Evolutionary conservation across 2,329 filamentous ascomycete genomes (phyloP), one percentile per base, ranked within the genome.

Genomic region (Fusarium concolor): DNA sequence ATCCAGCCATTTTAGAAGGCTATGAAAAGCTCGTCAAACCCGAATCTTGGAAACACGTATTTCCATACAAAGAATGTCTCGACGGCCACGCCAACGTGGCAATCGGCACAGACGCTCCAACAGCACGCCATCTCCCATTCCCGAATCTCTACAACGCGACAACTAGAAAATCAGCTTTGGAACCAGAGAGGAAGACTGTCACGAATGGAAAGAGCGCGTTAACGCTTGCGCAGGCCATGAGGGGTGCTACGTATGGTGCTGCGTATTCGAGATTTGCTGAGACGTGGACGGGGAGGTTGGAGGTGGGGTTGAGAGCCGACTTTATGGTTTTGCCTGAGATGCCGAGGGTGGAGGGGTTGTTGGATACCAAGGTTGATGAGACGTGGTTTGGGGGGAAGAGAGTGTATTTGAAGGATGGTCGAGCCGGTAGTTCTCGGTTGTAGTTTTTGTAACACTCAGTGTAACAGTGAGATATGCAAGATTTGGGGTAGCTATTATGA

Each of bases 31-130:
- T 90, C 17, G 77, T 91, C 6, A 88, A 87, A 2, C 74, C 77
- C 12, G 77, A 83, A 17, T 80, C 87, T 2, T 86, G 87, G 77
- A 80, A 80, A 50, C 81, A 87, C 15, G 87, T 87, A 1, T 91
- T 90, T 70, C 86, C 89, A 0, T 90, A 91, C 75, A 82, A 83
- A 41, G 87, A 90, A 45, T 89, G 90, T 35, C 80, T 81, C 3
- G 84, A 86, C 42, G 79, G 79, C 1, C 86, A 86, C 2, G 86
- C 87, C 0, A 73, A 79, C 2, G 74, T 90, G 1, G 87, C 87
- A 0, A 80, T 90, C 12, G 88, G 88, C 0, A 85, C 83, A 4
- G 88, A 90, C 66, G 82, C 86, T 0, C 87, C 87, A 0, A 89
- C 87, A 0, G 87, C 88, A 2, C 85, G 86, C 3, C 83, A 86